These are phyloP conservation scores for Mycothermus thermophilus DNA, from an alignment of 495 filamentous ascomycete genomes.

Conservation along the genomic window DNA sequence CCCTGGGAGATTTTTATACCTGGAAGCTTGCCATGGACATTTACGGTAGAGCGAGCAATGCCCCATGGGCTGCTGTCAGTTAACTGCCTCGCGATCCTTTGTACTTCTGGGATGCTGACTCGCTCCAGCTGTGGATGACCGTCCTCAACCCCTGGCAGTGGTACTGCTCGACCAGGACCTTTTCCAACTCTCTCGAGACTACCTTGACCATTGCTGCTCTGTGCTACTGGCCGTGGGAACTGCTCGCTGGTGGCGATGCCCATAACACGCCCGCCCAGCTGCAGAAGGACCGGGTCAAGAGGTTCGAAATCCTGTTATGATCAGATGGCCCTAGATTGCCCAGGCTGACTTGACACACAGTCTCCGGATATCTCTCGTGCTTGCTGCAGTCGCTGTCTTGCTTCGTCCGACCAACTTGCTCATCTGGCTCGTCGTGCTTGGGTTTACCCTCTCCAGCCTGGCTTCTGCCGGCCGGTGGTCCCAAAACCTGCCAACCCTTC, in stretches of 20 bases:
- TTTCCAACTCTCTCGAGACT: conserved; percentile 89
- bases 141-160: conserved; percentile 87
- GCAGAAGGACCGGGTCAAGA: conserved; percentile 18
- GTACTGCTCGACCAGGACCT: conserved; percentile 84
- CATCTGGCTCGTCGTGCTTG: conserved; percentile 56
- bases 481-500: conserved; percentile 29
- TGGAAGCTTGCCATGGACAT: conserved; percentile 66
- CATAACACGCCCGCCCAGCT: conserved; percentile 10
- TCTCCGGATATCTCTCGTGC: conserved; percentile 52
- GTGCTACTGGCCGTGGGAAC: conserved; percentile 73
- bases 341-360: conserved; percentile 17
- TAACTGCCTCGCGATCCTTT: background rate
- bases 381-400: conserved; percentile 74
- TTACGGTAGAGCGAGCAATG: conserved; percentile 51
- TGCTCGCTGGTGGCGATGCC: conserved; percentile 25
- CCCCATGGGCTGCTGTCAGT: conserved; percentile 56
- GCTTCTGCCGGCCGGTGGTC: conserved; percentile 25
- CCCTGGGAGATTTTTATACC: conserved; percentile 73
- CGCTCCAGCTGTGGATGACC: conserved; percentile 50
- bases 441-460: conserved; percentile 28
- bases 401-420: conserved; percentile 82
- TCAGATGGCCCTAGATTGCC: too few species aligned
- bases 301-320: conserved; percentile 9
- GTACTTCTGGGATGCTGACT: background rate
- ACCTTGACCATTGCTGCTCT: conserved; percentile 71